Evolutionary conservation across 345 rosid species (phyloP), one percentile per base, ranked within the genome.

Genomic region (Acer campestre): DNA sequence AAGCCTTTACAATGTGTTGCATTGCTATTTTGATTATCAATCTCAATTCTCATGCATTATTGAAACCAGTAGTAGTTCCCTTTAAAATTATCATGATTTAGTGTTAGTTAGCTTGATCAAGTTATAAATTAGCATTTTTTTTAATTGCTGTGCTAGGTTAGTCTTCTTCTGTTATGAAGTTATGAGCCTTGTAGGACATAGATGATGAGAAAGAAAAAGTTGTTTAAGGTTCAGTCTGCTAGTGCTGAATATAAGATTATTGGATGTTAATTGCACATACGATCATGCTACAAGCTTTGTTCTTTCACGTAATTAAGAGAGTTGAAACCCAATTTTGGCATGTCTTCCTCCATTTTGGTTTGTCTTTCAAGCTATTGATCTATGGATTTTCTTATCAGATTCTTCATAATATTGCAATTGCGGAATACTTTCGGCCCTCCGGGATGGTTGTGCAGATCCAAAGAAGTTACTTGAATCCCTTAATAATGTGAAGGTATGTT

Each of bases 391-490:
- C 80, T 23, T 67, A 58, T 61, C 84, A 97, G 99, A 85, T 97
- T 81, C 90, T 89, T 73, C 99, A 97, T 84, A 94, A 97, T 76
- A 94, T 93, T 84, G 95, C 97, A 65, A 88, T 94, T 72, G 87
- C 87, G 10, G 98, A 92, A 76, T 93, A 82, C 82, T 89, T 89
- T 77, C 86, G 85, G 61, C 25, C 25, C 25, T 25, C 25, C 25
- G 1, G 25, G 88, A 91, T 77, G 93, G 89, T 78, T 94, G 93
- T 83, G 87, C 95, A 67, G 89, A 90, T 78, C 88, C 94, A 25
- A 89, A 82, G 87, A 93, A 84, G 85, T 82, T 97, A 82, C 88
- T 97, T 66, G 87, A 89, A 80, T 90, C 80, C 22, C 98, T 94
- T 61, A 87, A 84, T 80, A 71, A 59, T 78, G 89, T 93, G 78